Conservation (phyloP, 1,284 basidiomycete genomes). For the Coniophora puteana region DNA sequence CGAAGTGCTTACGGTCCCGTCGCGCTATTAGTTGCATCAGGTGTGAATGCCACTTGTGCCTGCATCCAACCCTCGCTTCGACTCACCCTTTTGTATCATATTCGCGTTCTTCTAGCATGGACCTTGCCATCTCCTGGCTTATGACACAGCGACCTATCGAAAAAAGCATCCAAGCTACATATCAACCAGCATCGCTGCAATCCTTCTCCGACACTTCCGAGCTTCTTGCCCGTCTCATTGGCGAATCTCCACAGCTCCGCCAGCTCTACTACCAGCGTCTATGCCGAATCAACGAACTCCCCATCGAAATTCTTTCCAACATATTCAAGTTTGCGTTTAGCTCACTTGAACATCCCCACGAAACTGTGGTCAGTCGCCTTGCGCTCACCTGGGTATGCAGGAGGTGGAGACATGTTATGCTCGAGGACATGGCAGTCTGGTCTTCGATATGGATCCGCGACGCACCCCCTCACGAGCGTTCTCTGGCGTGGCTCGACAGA, state of each 20-base stretch:
- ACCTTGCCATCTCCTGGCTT: too few relatives aligned
- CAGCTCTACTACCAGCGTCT: constrained; percentile 36
- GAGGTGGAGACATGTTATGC: constrained; percentile 46
- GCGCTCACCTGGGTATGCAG: constrained; percentile 54
- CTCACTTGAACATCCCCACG: constrained; percentile 33
- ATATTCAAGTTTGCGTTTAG: constrained; percentile 57
- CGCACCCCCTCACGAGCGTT: constrained; percentile 41
- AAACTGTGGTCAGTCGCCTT: constrained; percentile 38
- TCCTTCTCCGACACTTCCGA: too few relatives aligned
- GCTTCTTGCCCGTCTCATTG: too few relatives aligned
- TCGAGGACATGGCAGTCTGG: constrained; percentile 53
- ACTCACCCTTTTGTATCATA: too few relatives aligned
- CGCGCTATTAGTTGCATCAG: too few relatives aligned
- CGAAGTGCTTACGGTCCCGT: too few relatives aligned
- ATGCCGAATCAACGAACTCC: constrained; percentile 60
- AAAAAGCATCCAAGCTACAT: too few relatives aligned
- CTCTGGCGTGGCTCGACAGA: constrained; percentile 50
- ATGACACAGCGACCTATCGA: too few relatives aligned
- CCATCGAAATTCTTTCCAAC: constrained; percentile 56
- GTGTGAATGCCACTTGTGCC: too few relatives aligned
- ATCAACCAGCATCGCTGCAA: too few relatives aligned
- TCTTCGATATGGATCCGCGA: constrained; percentile 57
- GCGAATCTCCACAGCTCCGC: constrained; percentile 8
- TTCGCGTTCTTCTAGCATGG: too few relatives aligned
- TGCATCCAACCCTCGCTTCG: too few relatives aligned